phyloP scores from a whole-genome alignment of 495 filamentous ascomycete species.

The Annulohypoxylon maeteangense region DNA sequence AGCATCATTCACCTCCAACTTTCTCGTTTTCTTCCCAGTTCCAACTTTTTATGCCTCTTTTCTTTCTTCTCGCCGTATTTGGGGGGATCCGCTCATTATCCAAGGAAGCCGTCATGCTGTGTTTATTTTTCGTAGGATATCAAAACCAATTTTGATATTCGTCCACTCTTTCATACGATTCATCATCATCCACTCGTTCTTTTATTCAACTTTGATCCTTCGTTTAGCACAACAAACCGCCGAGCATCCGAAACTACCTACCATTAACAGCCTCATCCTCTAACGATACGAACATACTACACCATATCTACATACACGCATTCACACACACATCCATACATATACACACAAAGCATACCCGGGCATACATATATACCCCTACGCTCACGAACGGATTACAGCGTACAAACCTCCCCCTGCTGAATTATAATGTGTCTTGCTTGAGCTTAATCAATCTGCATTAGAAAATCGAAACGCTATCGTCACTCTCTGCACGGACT shows the following conservation, averaged over 20 bases:
- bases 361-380: constrained; percentile 1
- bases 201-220: constrained; percentile 10
- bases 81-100: constrained; percentile 36
- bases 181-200: constrained; percentile 13
- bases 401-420: constrained; percentile 11
- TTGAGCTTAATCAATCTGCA: constrained; percentile 17
- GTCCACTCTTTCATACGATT: constrained; percentile 30
- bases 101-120: constrained; percentile 22
- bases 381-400: constrained; percentile 8
- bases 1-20: constrained; percentile 14
- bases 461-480: constrained; percentile 20
- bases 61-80: constrained; percentile 7
- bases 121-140: constrained; percentile 21
- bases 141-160: constrained; percentile 35
- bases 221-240: not conserved
- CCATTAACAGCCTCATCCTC: constrained; percentile 1
- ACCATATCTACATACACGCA: not conserved
- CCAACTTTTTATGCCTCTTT: constrained; percentile 22
- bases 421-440: constrained; percentile 31
- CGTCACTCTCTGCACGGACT: not conserved
- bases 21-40: constrained; percentile 28
- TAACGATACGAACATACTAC: not conserved
- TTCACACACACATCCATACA: not conserved
- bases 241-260: not conserved
- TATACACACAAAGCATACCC: not conserved